phyloP scores from a whole-genome alignment of 306 rosid genomes.

The Trifolium fragiferum region DNA sequence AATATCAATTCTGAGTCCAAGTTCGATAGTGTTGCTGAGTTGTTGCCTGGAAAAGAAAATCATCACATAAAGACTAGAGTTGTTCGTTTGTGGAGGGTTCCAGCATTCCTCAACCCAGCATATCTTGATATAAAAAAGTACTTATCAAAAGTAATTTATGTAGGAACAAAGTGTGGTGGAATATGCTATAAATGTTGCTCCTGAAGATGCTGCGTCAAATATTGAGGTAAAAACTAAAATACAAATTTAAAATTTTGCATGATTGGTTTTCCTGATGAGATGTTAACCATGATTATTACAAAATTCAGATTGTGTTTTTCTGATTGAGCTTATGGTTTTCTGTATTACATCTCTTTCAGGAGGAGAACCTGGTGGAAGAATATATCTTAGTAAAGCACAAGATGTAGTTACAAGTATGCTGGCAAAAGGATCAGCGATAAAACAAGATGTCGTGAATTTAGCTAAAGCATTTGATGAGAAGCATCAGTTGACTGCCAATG shows the following conservation, averaged over 20 bases:
- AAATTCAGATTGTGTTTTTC: conserved; percentile 1
- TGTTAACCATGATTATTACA: not conserved
- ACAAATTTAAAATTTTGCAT: conserved; percentile 21
- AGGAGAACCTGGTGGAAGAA: conserved; percentile 63
- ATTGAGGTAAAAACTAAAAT: conserved; percentile 57
- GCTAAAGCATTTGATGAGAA: conserved; percentile 98
- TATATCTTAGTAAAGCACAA: conserved; percentile 76
- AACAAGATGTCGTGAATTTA: conserved; percentile 84
- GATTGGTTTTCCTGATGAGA: not conserved
- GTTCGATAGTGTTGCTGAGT: too few relatives aligned
- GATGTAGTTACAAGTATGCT: conserved; percentile 76
- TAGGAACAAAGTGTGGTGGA: conserved; percentile 75
- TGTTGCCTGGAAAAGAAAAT: too few relatives aligned
- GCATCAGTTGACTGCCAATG: conserved; percentile 82
- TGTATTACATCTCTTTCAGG: conserved; percentile 42
- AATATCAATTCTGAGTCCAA: too few relatives aligned
- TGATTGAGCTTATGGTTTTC: conserved; percentile 24
- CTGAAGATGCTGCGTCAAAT: conserved; percentile 50
- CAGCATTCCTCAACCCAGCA: too few relatives aligned
- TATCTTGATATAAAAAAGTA: conserved; percentile 20
- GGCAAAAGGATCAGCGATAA: conserved; percentile 84
- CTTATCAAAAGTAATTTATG: conserved; percentile 44
- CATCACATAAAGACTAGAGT: too few relatives aligned
- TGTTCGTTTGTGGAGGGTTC: too few relatives aligned
- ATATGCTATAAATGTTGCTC: conserved; percentile 55